A percentile compares a stretch with the other conserved stretches of the same genome.
phyloP scores from a whole-genome alignment of 306 rosid genomes.

The Malus fusca region DNA sequence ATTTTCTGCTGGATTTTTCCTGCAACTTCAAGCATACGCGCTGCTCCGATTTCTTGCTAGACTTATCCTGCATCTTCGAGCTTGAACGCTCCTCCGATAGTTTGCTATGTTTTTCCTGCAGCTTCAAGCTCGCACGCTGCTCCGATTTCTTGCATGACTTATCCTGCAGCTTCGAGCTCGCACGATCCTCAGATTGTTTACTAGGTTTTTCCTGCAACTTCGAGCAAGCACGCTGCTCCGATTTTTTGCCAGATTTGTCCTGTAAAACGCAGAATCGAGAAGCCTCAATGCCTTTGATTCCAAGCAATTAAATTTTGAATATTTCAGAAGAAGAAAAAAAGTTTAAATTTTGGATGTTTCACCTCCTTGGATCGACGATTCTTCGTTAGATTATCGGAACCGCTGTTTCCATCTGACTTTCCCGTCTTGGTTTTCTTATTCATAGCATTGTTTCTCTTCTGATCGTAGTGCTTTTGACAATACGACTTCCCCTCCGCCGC shows the following conservation, averaged over 20 bases:
- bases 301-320: not conserved
- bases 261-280: not conserved
- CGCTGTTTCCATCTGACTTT: not conserved
- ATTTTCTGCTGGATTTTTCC: no score
- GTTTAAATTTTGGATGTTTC: not conserved
- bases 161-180: not conserved
- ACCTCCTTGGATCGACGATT: not conserved
- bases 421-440: not conserved
- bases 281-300: not conserved
- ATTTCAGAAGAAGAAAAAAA: not conserved
- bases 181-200: no score
- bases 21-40: no score
- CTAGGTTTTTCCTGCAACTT: no score
- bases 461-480: slow-evolving; percentile 21
- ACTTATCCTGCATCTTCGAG: no score
- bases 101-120: no score
- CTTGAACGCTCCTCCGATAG: no score
- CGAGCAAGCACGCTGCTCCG: not conserved
- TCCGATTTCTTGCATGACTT: slow-evolving; percentile 17
- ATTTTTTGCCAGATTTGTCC: slow-evolving; percentile 10
- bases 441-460: not conserved
- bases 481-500: slow-evolving; percentile 18
- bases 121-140: not conserved
- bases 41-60: no score
- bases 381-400: not conserved